Evolutionary conservation across 192 early-diverging fungal genomes (phyloP), one percentile per base, ranked within the genome.

Genomic region (Coemansia sp.): DNA sequence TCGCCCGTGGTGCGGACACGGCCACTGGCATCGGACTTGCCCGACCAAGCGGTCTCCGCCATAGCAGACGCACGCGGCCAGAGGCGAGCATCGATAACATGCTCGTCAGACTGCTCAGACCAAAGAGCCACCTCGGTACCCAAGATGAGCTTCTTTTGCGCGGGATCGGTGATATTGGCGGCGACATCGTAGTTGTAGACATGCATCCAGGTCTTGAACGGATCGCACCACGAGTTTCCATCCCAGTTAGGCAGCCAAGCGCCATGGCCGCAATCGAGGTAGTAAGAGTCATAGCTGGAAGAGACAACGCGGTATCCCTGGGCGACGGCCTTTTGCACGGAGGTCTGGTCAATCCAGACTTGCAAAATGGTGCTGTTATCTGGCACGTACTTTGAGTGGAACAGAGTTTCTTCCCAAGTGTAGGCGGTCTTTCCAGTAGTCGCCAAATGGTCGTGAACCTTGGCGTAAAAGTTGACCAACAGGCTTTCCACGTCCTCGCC

Each of bases 391-490:
- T 85, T 73, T 61, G 82, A 76, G 45, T 85, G 69, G 34, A 83
- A 77, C 16, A 92, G 66, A 11, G 85, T 83, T 60, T 94, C 92
- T 64, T 93, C 91, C 93, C 93, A 94, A n/a, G 88, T 85, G 72
- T 90, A 88, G 18, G 85, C 76, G 55, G 83, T 82, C 71, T 90
- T 90, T 21, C 82, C 74, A 0, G 70, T 82, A 56, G 75, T 72
- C 37, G 62, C 74, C 53, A 85, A 73, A 47, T 87, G 83, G n/a
- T 83, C 75, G 43, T 86, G 82, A 16, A 85, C 83, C 52, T 84
- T 75, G 62, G 79, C 67, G 61, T 86, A 73, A 63, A 75, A 90
- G 72, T 77, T 76, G 25, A 39, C 63, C 37, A 84, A 58, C 11
- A 77, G 56, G 6, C 63, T 57, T 34, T 68, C 65, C 41, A 76